These are phyloP conservation scores for Auxenochlorella pyrenoidosa DNA, from an alignment of 139 green algal species.

Conservation along the genomic window DNA sequence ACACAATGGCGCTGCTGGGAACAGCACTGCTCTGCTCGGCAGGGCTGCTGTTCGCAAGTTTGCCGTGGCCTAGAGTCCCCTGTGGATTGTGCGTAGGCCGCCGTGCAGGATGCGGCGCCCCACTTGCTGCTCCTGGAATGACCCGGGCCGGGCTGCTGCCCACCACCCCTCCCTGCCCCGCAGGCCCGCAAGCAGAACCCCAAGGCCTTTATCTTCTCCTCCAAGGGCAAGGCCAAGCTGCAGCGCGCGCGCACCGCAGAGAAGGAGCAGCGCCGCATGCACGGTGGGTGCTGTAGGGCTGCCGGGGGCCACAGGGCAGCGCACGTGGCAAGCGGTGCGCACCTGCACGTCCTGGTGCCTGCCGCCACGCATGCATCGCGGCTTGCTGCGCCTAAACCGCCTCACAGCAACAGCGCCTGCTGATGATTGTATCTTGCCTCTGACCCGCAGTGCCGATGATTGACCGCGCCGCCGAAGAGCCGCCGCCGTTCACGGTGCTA, in stretches of 20 bases:
- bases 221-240: slow-evolving; percentile 71
- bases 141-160: background rate
- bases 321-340: no score
- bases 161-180: background rate
- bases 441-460: slow-evolving; percentile 70
- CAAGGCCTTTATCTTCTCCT: slow-evolving; percentile 80
- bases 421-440: background rate
- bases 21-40: background rate
- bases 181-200: slow-evolving; percentile 69
- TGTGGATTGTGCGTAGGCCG: no score
- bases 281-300: slow-evolving; percentile 63
- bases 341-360: background rate
- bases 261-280: slow-evolving; percentile 91
- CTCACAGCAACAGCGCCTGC: background rate
- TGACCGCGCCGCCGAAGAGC: slow-evolving; percentile 77
- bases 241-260: slow-evolving; percentile 80
- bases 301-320: background rate
- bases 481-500: slow-evolving; percentile 93
- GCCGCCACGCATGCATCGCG: no score
- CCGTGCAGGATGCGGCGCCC: no score
- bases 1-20: no score
- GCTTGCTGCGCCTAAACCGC: background rate
- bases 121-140: no score
- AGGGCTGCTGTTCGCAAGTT: background rate
- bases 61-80: background rate